Percentiles rank a stretch among this genome's conserved stretches.
Conservation (phyloP, 2,329 filamentous ascomycete species). For the Paecilomyces niveus region DNA sequence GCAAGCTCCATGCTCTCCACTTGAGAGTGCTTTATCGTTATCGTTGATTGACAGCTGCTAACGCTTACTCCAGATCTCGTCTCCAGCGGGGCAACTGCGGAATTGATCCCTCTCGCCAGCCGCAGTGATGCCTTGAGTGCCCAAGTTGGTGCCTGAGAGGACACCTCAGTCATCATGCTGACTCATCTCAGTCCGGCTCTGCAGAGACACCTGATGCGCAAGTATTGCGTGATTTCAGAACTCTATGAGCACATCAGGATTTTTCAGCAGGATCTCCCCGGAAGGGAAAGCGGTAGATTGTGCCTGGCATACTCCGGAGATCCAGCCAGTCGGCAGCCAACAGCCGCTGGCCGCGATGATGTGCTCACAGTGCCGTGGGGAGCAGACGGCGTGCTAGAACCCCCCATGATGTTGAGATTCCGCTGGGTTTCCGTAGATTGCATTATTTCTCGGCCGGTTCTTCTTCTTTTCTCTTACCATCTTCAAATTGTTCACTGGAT, state of each 20-base stretch:
- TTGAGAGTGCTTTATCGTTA: background rate
- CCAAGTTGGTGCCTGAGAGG: background rate
- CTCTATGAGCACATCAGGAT: conserved; percentile 22
- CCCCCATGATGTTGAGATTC: conserved; percentile 5
- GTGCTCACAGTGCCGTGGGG: conserved; percentile 4
- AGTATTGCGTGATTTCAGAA: conserved; percentile 34
- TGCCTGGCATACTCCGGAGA: background rate
- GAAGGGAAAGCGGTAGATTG: conserved; percentile 19
- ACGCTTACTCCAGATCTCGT: background rate
- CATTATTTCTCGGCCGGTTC: background rate
- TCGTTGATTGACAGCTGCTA: background rate
- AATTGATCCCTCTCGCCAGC: background rate
- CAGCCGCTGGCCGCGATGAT: background rate
- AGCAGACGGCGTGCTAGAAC: background rate
- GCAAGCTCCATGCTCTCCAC: background rate
- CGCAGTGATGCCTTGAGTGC: background rate
- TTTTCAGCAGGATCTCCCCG: conserved; percentile 15
- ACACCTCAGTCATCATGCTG: conserved; percentile 2
- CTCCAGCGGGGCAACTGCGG: background rate
- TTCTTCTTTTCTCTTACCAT: background rate
- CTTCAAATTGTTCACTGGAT: background rate
- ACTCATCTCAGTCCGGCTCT: conserved; percentile 11
- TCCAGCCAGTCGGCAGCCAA: background rate
- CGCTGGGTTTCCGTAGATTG: background rate
- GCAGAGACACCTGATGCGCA: conserved; percentile 17